Evolutionary conservation across 73 alveolate genomes (phyloP).

Genomic region (Stentor coeruleus): DNA sequence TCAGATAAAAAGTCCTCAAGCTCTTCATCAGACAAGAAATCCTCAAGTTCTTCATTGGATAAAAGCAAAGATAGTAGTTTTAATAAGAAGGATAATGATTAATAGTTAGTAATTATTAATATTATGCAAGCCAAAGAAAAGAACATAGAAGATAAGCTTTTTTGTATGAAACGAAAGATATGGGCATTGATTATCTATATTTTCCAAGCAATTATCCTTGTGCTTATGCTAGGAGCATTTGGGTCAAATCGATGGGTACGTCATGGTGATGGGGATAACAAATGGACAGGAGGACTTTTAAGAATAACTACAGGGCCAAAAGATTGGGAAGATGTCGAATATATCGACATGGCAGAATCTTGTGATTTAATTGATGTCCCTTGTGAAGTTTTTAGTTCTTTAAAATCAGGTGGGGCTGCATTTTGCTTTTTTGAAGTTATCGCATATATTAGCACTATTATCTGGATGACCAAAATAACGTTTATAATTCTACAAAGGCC

Average conservation of each 20-base stretch:
- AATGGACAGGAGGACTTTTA: neutral
- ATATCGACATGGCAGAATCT: slow-evolving; percentile 6
- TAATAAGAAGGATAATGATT: no score
- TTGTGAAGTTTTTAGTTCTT: neutral
- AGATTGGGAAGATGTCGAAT: neutral
- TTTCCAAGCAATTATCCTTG: neutral
- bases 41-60: neutral
- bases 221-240: slow-evolving; percentile 4
- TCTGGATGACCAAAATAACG: neutral
- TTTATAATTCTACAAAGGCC: neutral
- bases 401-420: slow-evolving; percentile 15
- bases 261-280: neutral
- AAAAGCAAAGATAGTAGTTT: neutral
- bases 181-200: neutral
- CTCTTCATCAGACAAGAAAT: neutral
- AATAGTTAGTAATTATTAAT: no score
- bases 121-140: neutral
- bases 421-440: slow-evolving; percentile 18
- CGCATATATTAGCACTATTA: neutral
- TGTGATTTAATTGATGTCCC: neutral
- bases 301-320: neutral
- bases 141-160: neutral
- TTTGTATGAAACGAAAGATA: neutral
- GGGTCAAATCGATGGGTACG: neutral
- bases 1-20: no score